Evolutionary conservation across 441 rosid species (phyloP), one percentile per base, ranked within the genome.

Genomic region (Euphorbia schlechtendalii): DNA sequence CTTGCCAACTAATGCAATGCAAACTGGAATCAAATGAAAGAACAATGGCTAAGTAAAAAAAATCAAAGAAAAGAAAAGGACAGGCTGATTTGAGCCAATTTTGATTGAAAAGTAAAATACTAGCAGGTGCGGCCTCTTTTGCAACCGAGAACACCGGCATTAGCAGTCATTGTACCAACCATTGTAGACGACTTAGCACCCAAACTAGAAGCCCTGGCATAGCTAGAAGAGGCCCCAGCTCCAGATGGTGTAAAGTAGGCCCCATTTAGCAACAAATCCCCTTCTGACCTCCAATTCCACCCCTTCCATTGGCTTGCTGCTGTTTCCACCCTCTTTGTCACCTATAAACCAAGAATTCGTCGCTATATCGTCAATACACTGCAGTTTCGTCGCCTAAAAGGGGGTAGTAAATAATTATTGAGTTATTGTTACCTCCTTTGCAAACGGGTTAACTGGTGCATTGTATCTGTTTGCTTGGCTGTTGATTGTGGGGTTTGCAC

Each of bases 231-330:
- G 13, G 98, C 88, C 14, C 88, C 87, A 8, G 88, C 92, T 20
- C 98, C 98, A 3, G 98, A 92, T 21, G 89, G 81, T 65, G 92
- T 92, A 80, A 92, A 92, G 75, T 76, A 92, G 54, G 98, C 98
- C 8, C 98, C 98, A 54, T 92, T 92, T 32, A 79, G 77, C 75
- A 92, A 66, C 67, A 89, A 69, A 76, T 92, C 98, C 56, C 98
- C 98, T 76, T 89, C 96, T 28, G 98, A 87, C 72, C 96, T 82
- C 98, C 98, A 92, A 41, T 89, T 89, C 98, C 98, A 92, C 76
- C 65, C 22, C 76, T 77, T 85, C 98, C 98, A 92, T 8, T 70
- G 54, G 63, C 77, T 34, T 1, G 59, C 20, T 36, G 80, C 63
- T 48, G 96, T 88, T 1, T 90, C 94, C 17, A 87, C 94, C 73